These are phyloP conservation scores for Aspergillus awamori DNA, from an alignment of 2,329 filamentous ascomycete species.

Conservation along the genomic window DNA sequence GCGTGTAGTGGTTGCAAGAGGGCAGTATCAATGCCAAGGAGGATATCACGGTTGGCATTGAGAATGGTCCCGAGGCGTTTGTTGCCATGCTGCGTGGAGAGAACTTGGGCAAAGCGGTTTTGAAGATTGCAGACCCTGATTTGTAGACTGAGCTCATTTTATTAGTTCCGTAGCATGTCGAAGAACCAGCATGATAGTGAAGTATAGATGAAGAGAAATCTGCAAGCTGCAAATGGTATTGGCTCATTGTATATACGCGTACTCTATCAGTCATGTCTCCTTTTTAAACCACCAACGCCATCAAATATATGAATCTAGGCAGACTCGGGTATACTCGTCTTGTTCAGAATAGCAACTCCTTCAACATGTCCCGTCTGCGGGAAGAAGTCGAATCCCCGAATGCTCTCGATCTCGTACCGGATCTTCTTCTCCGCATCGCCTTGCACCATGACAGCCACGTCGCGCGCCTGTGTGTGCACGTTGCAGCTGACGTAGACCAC, in stretches of 20 bases:
- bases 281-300: not conserved
- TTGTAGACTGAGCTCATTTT: not conserved
- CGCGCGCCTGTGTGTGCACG: constrained; percentile 93
- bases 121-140: constrained; percentile 53
- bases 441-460: constrained; percentile 83
- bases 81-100: constrained; percentile 74
- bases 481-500: constrained; percentile 97
- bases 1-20: constrained; percentile 72
- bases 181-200: no score
- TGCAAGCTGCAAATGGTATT: not conserved
- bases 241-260: not conserved
- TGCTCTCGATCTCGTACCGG: constrained; percentile 82
- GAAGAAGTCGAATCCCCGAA: constrained; percentile 96
- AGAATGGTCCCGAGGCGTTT: constrained; percentile 72
- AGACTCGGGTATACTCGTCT: constrained; percentile 20
- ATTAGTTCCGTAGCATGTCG: no score
- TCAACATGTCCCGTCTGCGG: constrained; percentile 77
- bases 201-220: no score
- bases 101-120: constrained; percentile 84
- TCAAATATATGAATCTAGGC: not conserved
- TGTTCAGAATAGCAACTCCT: constrained; percentile 62
- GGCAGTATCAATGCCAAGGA: constrained; percentile 73
- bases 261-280: no score
- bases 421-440: constrained; percentile 52
- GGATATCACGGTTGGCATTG: constrained; percentile 72